Percentiles rank a stretch among this genome's conserved stretches.
phyloP scores from a whole-genome alignment of 2,329 filamentous ascomycete genomes.

The Fusarium hostae region DNA sequence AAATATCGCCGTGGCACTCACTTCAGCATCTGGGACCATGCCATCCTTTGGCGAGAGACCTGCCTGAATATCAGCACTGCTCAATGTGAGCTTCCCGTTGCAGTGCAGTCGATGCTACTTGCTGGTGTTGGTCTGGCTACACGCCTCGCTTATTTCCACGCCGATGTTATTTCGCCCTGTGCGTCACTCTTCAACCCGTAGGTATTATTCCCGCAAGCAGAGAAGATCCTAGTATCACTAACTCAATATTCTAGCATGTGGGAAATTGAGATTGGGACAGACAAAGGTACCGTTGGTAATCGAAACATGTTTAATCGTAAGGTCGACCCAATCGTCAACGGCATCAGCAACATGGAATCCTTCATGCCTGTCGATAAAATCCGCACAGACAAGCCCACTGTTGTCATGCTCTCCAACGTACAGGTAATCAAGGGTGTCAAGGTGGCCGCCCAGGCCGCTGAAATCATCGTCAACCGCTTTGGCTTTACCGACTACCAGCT shows the following conservation, averaged over 20 bases:
- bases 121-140: slow-evolving; percentile 31
- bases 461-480: slow-evolving; percentile 34
- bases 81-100: slow-evolving; percentile 27
- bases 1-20: no score
- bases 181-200: slow-evolving; percentile 38
- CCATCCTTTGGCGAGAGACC: slow-evolving; percentile 35
- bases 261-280: slow-evolving; percentile 36
- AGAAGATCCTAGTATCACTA: no score
- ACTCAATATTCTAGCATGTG: slow-evolving; percentile 1
- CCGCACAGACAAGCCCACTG: slow-evolving; percentile 31
- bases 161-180: slow-evolving; percentile 37
- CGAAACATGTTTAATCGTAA: slow-evolving; percentile 33
- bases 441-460: slow-evolving; percentile 31
- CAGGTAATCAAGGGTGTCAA: slow-evolving; percentile 39
- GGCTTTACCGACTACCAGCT: slow-evolving; percentile 34
- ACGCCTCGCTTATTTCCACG: slow-evolving; percentile 37
- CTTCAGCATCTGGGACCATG: slow-evolving; percentile 29
- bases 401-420: slow-evolving; percentile 37
- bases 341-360: slow-evolving; percentile 34
- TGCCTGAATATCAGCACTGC: slow-evolving; percentile 36
- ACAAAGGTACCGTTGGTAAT: slow-evolving; percentile 21
- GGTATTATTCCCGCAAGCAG: no score
- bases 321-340: slow-evolving; percentile 36
- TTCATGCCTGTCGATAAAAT: slow-evolving; percentile 35
- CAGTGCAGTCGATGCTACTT: slow-evolving; percentile 34